Evolutionary conservation across 1,139 yeast genomes (phyloP).

Genomic region (Geotrichum restrictum): DNA sequence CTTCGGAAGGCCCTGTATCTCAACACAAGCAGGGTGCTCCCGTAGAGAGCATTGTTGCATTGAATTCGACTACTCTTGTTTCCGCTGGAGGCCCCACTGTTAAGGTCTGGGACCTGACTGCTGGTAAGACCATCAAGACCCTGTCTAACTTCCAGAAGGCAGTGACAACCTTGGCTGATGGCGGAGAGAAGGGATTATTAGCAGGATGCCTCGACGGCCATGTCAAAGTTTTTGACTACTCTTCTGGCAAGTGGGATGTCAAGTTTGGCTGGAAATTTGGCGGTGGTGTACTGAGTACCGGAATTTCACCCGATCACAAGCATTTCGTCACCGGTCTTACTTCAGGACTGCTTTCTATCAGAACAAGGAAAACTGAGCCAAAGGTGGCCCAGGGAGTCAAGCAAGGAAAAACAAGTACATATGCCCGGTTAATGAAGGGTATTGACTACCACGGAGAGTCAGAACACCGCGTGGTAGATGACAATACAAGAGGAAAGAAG

Average conservation of each 20-base stretch:
- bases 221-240: conserved; percentile 85
- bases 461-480: conserved; percentile 68
- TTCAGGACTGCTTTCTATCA: conserved; percentile 79
- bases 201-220: conserved; percentile 97
- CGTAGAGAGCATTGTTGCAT: conserved; percentile 79
- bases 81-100: conserved; percentile 83
- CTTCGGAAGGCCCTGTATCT: conserved; percentile 45
- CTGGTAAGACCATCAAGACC: conserved; percentile 61
- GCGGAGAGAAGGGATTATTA: conserved; percentile 60
- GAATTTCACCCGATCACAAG: conserved; percentile 81
- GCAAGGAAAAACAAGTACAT: conserved; percentile 46
- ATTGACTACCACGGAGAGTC: conserved; percentile 86
- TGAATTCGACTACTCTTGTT: conserved; percentile 74
- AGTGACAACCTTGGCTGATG: conserved; percentile 73
- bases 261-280: conserved; percentile 98
- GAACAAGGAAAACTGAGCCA: conserved; percentile 77
- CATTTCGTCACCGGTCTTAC: conserved; percentile 94
- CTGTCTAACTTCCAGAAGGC: conserved; percentile 85
- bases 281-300: conserved; percentile 84
- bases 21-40: conserved; percentile 64
- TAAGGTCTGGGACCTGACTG: conserved; percentile 87
- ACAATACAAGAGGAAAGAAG: conserved; percentile 48
- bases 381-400: conserved; percentile 45
- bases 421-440: conserved; percentile 82
- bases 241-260: conserved; percentile 74